These are phyloP conservation scores for Kentomonas sorsogonicus DNA, from an alignment of 208 protist genomes.

Conservation along the genomic window DNA sequence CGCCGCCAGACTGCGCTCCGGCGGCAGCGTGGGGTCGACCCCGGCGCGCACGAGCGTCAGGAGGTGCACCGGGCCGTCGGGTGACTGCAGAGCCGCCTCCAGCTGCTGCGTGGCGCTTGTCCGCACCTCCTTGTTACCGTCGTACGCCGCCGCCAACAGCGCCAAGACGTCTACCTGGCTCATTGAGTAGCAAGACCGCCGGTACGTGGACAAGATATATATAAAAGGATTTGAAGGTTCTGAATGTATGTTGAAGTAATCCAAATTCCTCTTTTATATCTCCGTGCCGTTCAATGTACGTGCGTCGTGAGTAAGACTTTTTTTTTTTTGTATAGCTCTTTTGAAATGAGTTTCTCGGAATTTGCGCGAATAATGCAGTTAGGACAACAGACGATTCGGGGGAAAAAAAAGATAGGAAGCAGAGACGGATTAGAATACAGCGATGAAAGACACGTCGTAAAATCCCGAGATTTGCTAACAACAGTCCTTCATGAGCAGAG, in stretches of 20 bases:
- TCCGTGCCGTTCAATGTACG: constrained; percentile 1
- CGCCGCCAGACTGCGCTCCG: constrained; percentile 66
- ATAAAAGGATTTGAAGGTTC: too few relatives aligned
- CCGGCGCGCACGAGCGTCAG: constrained; percentile 58
- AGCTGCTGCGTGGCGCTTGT: constrained; percentile 58
- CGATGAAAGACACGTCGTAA: too few relatives aligned
- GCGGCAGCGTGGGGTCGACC: constrained; percentile 31
- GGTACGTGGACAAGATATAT: too few relatives aligned
- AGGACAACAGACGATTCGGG: background rate
- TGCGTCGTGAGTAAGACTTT: constrained; percentile 2
- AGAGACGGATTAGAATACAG: background rate
- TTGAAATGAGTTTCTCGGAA: background rate
- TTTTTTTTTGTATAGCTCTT: constrained; percentile 11
- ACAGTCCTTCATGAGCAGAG: background rate
- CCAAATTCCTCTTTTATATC: too few relatives aligned
- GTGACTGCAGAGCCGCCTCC: constrained; percentile 39
- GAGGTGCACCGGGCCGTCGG: constrained; percentile 41
- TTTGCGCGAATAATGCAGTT: background rate
- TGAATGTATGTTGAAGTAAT: too few relatives aligned
- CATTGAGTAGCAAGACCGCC: too few relatives aligned
- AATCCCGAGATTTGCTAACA: too few relatives aligned
- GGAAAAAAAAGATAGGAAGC: constrained; percentile 15
- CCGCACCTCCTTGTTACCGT: constrained; percentile 65
- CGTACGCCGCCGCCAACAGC: constrained; percentile 71
- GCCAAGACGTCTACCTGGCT: constrained; percentile 43